Evolutionary conservation across 129 eudicot species (phyloP).

Genomic region (Flaveria trinervia): DNA sequence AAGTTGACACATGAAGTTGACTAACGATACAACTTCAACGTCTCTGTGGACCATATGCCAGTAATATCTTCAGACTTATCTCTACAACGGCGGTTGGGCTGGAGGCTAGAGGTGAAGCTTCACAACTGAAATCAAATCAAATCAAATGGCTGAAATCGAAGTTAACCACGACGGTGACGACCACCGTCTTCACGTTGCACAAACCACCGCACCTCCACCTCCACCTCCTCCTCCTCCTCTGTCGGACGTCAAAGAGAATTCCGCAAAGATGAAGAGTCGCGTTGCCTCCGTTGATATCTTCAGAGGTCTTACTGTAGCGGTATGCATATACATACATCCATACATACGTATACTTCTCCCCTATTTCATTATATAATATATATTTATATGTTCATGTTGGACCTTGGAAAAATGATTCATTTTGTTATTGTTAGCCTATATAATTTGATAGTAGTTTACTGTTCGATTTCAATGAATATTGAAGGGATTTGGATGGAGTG

Average conservation of each 20-base stretch:
- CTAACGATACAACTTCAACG: too few species aligned
- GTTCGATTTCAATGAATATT: too few species aligned
- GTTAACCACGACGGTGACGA: constrained; percentile 18
- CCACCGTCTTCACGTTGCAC: constrained; percentile 26
- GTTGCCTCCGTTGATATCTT: constrained; percentile 72
- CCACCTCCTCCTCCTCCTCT: not conserved
- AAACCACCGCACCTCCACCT: too few species aligned
- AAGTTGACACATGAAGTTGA: too few species aligned
- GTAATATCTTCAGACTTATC: too few species aligned
- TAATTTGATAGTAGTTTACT: too few species aligned
- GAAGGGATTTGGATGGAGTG: too few species aligned
- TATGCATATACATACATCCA: constrained; percentile 12
- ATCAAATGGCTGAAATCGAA: constrained; percentile 41
- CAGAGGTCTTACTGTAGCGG: constrained; percentile 83
- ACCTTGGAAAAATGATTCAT: not conserved
- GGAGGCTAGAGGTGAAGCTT: not conserved
- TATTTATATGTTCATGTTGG: not conserved
- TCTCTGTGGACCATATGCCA: too few species aligned
- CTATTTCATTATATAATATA: too few species aligned
- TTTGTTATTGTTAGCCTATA: not conserved
- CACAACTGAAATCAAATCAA: not conserved
- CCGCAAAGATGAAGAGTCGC: constrained; percentile 37
- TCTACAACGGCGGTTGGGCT: not conserved
- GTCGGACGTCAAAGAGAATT: constrained; percentile 1
- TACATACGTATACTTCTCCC: not conserved